Evolutionary conservation across 768 basidiomycete species (phyloP).

Genomic region (Suillus decipiens): DNA sequence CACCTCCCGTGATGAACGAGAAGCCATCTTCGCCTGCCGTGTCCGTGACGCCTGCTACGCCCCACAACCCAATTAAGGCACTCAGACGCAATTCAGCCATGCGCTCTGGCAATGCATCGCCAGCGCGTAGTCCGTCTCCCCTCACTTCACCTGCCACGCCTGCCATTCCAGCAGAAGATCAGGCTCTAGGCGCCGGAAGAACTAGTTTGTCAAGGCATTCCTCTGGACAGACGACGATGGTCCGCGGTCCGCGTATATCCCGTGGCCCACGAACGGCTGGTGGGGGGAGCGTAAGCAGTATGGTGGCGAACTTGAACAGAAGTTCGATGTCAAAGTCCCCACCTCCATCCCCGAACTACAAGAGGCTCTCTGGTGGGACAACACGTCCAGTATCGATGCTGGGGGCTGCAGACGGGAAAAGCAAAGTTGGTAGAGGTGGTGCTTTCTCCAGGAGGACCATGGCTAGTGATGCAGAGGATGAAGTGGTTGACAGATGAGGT

Average conservation of each 20-base stretch:
- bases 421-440: constrained; percentile 39
- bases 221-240: constrained; percentile 37
- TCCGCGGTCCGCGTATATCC: constrained; percentile 52
- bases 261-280: constrained; percentile 48
- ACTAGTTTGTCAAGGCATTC: constrained; percentile 47
- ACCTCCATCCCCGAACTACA: constrained; percentile 42
- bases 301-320: constrained; percentile 60
- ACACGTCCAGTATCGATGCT: constrained; percentile 19
- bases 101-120: constrained; percentile 36
- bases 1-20: constrained; percentile 27
- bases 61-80: constrained; percentile 52
- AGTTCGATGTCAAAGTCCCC: constrained; percentile 41
- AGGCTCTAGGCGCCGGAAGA: constrained; percentile 34
- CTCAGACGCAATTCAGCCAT: constrained; percentile 37
- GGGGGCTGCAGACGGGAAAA: constrained; percentile 8
- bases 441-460: constrained; percentile 73
- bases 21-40: constrained; percentile 36
- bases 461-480: constrained; percentile 84
- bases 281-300: constrained; percentile 49
- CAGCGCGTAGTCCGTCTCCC: constrained; percentile 49
- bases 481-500: constrained; percentile 66
- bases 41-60: constrained; percentile 46
- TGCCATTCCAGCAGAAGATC: constrained; percentile 33
- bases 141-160: constrained; percentile 29
- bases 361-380: constrained; percentile 45